phyloP scores from a whole-genome alignment of 768 basidiomycete genomes.

The Gloeostereum incarnatum region DNA sequence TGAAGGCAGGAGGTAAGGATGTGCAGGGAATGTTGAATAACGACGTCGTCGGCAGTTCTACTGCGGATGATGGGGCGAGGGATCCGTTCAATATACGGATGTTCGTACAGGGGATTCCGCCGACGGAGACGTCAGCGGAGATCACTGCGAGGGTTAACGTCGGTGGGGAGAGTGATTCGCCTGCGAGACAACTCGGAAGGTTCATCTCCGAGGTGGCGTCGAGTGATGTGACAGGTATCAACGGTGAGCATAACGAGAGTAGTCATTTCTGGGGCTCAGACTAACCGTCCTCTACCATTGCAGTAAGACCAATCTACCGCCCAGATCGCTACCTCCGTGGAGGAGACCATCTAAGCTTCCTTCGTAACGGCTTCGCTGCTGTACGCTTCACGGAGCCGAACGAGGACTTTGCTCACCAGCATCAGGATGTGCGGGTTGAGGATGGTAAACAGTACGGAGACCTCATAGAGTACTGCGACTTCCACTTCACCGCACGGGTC shows the following conservation, averaged over 20 bases:
- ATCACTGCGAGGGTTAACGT: constrained; percentile 24
- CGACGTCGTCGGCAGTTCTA: constrained; percentile 46
- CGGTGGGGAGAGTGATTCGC: constrained; percentile 48
- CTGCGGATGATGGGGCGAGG: constrained; percentile 33
- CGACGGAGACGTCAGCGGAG: constrained; percentile 27
- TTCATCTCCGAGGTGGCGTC: constrained; percentile 43
- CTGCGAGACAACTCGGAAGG: constrained; percentile 39
- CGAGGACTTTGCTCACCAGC: constrained; percentile 50
- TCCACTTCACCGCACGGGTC: constrained; percentile 40
- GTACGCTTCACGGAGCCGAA: constrained; percentile 48
- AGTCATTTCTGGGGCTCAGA: neutral
- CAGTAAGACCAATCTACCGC: constrained; percentile 42
- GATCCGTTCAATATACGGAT: constrained; percentile 42
- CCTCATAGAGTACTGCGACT: constrained; percentile 42
- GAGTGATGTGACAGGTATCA: constrained; percentile 39
- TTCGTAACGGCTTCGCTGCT: constrained; percentile 38
- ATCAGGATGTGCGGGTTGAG: constrained; percentile 42
- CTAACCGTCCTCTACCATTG: neutral
- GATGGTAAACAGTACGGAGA: constrained; percentile 49
- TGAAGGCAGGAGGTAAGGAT: constrained; percentile 32
- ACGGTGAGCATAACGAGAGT: constrained; percentile 34
- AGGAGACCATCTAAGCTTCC: constrained; percentile 46
- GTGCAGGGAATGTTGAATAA: constrained; percentile 52
- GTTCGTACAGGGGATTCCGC: constrained; percentile 42
- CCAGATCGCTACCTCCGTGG: constrained; percentile 46